These are phyloP conservation scores for Suhomyces panamericanus DNA, from an alignment of 1,139 yeast species.

Conservation along the genomic window DNA sequence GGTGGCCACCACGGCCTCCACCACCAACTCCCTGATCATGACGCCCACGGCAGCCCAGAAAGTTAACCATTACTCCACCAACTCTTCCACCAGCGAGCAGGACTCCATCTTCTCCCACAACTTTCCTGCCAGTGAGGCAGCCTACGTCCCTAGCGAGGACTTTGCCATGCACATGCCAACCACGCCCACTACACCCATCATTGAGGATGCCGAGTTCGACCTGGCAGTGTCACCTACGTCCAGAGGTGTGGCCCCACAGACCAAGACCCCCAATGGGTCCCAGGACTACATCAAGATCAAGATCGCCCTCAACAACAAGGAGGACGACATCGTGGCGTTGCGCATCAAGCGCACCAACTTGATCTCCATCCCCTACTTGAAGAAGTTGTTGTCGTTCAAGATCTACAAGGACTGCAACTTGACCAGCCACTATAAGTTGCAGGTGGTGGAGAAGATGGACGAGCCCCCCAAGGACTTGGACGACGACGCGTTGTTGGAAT, in stretches of 20 bases:
- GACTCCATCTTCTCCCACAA: conserved; percentile 19
- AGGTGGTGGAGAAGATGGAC: conserved; percentile 15
- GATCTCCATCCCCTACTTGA: conserved; percentile 32
- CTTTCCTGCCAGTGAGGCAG: conserved; percentile 1
- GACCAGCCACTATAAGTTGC: conserved; percentile 31
- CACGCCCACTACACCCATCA: conserved; percentile 26
- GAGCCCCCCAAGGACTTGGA: conserved; percentile 17
- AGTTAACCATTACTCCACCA: conserved; percentile 11
- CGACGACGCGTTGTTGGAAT: conserved; percentile 24
- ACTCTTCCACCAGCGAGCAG: conserved; percentile 16
- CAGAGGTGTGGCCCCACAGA: background rate
- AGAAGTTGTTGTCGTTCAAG: conserved; percentile 33
- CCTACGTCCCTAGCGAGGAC: conserved; percentile 3
- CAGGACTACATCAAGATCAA: conserved; percentile 34
- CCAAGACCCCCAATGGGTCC: conserved; percentile 2
- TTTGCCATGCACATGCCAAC: conserved; percentile 9
- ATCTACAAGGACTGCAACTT: conserved; percentile 36
- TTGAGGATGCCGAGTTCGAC: conserved; percentile 17
- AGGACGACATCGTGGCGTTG: conserved; percentile 35
- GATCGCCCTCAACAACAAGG: conserved; percentile 31
- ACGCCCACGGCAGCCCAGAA: conserved; percentile 5
- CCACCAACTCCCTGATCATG: background rate
- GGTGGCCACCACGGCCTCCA: conserved; percentile 5
- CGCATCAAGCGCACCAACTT: conserved; percentile 29
- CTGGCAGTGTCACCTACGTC: conserved; percentile 5